These are phyloP conservation scores for Mortierella sp. DNA, from an alignment of 371 early-diverging fungal genomes.

Conservation along the genomic window DNA sequence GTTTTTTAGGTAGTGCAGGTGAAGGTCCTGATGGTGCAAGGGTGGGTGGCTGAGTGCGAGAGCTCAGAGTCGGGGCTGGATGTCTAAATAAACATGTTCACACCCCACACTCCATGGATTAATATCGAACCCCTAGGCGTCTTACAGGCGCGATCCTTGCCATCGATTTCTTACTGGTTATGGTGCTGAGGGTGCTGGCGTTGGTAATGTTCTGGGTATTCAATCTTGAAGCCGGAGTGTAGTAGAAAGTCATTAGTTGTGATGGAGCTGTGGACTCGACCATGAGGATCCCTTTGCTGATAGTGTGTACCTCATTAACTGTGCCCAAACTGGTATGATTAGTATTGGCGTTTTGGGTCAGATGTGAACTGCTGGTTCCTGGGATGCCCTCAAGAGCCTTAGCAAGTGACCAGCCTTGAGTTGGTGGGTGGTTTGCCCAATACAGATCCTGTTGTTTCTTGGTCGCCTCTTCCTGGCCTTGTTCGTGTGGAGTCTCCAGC, in stretches of 20 bases:
- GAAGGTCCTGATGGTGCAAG: conserved; percentile 30
- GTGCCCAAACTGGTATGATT: conserved; percentile 1
- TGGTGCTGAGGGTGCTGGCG: conserved; percentile 6
- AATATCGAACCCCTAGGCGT: too few species aligned
- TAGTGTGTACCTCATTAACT: conserved; percentile 17
- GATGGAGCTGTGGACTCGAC: neutral
- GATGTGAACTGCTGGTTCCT: conserved; percentile 28
- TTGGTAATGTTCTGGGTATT: conserved; percentile 44
- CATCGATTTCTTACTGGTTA: conserved; percentile 1
- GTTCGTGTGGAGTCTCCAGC: conserved; percentile 4
- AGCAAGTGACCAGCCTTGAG: conserved; percentile 36
- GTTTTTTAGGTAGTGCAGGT: conserved; percentile 40
- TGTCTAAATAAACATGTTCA: neutral
- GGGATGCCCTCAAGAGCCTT: conserved; percentile 47
- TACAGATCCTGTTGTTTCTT: conserved; percentile 20
- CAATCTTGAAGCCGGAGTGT: conserved; percentile 5
- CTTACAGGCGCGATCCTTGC: neutral
- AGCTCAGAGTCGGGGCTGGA: conserved; percentile 4
- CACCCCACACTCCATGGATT: neutral
- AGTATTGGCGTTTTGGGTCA: conserved; percentile 8
- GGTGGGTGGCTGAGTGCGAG: conserved; percentile 1
- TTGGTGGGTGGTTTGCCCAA: conserved; percentile 20
- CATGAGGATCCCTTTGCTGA: neutral
- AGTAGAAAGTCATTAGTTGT: neutral
- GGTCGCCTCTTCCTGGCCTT: neutral